Evolutionary conservation across 306 rosid genomes (phyloP).

Genomic region (Begonia loranthoides): DNA sequence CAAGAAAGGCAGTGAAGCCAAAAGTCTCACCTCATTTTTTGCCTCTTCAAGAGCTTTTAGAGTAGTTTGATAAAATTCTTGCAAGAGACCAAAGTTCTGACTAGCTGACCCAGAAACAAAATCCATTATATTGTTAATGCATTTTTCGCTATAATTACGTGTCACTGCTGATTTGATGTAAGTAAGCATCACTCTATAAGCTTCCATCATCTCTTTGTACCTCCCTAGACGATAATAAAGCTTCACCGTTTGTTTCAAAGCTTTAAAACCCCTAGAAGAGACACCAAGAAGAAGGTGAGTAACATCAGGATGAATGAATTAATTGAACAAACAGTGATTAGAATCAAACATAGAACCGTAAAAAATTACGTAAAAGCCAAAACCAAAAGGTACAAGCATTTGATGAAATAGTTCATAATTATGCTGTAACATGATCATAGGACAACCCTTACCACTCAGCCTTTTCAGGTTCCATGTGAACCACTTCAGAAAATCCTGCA

Average conservation of each 20-base stretch:
- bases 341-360: too few species aligned
- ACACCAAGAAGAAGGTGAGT: background rate
- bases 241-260: slow-evolving; percentile 95
- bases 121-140: slow-evolving; percentile 96
- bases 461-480: slow-evolving; percentile 81
- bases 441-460: slow-evolving; percentile 66
- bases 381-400: too few species aligned
- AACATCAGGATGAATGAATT: background rate
- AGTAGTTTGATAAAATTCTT: slow-evolving; percentile 93
- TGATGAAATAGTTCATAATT: too few species aligned
- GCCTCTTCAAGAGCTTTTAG: slow-evolving; percentile 96
- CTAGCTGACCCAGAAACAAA: slow-evolving; percentile 96
- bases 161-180: slow-evolving; percentile 95
- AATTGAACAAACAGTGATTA: too few species aligned
- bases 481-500: slow-evolving; percentile 78
- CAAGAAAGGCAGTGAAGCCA: background rate
- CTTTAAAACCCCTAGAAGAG: slow-evolving; percentile 76
- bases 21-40: slow-evolving; percentile 66
- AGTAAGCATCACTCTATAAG: slow-evolving; percentile 94
- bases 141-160: slow-evolving; percentile 87
- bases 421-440: background rate
- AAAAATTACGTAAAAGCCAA: too few species aligned
- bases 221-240: slow-evolving; percentile 80
- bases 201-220: slow-evolving; percentile 91
- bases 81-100: slow-evolving; percentile 83